phyloP scores from a whole-genome alignment of 352 stramenopile species.

The Globisporangium iwayamae region DNA sequence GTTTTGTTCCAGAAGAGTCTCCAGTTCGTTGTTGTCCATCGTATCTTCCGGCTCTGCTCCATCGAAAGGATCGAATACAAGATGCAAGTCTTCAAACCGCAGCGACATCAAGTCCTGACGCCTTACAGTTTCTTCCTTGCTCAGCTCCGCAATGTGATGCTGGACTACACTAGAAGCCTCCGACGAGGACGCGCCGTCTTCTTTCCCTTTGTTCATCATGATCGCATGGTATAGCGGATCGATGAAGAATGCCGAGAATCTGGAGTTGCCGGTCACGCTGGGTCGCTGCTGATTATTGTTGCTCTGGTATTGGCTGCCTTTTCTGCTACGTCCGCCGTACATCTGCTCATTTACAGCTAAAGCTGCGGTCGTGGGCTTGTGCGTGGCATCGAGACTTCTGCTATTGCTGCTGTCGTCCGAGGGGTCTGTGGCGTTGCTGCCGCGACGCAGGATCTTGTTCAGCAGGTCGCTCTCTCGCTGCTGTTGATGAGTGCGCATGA shows the following conservation, averaged over 20 bases:
- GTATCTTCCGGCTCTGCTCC: slow-evolving; percentile 12
- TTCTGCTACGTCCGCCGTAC: slow-evolving; percentile 2
- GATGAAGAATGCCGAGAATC: slow-evolving; percentile 21
- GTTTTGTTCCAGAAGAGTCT: slow-evolving; percentile 16
- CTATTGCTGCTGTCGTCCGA: slow-evolving; percentile 3
- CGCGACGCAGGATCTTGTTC: slow-evolving; percentile 22
- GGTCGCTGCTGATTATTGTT: slow-evolving; percentile 16
- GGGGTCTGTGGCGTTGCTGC: slow-evolving; percentile 12
- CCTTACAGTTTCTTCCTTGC: not conserved
- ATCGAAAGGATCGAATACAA: slow-evolving; percentile 17
- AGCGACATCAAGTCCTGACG: slow-evolving; percentile 12
- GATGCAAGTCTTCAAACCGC: slow-evolving; percentile 16
- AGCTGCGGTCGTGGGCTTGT: not conserved
- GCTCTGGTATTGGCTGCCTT: slow-evolving; percentile 8
- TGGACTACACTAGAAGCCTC: not conserved
- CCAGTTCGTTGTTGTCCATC: slow-evolving; percentile 24
- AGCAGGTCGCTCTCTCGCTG: slow-evolving; percentile 20
- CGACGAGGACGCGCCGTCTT: slow-evolving; percentile 6
- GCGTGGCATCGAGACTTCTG: not conserved
- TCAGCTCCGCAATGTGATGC: not conserved
- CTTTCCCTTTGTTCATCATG: slow-evolving; percentile 15
- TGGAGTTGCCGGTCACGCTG: slow-evolving; percentile 12
- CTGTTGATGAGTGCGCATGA: slow-evolving; percentile 16
- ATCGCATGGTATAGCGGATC: slow-evolving; percentile 21
- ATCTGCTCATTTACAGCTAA: not conserved